Percentiles rank a stretch among this genome's conserved stretches.
Conservation (phyloP, 257 asterid genomes). For the Lycium barbarum region DNA sequence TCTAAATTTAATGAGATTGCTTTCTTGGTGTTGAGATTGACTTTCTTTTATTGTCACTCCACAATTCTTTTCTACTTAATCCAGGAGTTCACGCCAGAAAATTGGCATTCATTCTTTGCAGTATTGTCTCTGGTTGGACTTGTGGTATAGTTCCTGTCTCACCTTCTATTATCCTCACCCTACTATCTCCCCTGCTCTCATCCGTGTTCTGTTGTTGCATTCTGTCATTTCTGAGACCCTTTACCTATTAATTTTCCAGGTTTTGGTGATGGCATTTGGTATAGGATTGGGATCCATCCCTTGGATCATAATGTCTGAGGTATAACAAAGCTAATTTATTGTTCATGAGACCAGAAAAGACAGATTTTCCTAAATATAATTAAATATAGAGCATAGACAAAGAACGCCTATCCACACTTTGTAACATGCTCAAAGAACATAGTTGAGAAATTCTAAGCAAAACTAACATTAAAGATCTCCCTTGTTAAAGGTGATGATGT, state of each 20-base stretch:
- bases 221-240: slow-evolving; percentile 27
- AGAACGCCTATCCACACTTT: too few relatives aligned
- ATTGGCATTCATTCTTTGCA: slow-evolving; percentile 48
- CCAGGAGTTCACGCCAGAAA: slow-evolving; percentile 63
- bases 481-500: not conserved
- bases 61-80: slow-evolving; percentile 24
- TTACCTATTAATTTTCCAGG: slow-evolving; percentile 46
- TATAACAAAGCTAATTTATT: slow-evolving; percentile 36
- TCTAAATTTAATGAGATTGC: not conserved
- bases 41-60: not conserved
- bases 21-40: not conserved
- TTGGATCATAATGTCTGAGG: slow-evolving; percentile 96
- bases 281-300: slow-evolving; percentile 87
- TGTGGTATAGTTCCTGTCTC: slow-evolving; percentile 55
- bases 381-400: not conserved
- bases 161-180: slow-evolving; percentile 11
- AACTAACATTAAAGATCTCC: not conserved
- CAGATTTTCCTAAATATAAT: not conserved
- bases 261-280: slow-evolving; percentile 79
- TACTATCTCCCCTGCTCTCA: not conserved
- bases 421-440: not conserved
- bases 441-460: slow-evolving; percentile 3
- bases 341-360: not conserved
- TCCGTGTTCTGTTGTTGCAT: not conserved
- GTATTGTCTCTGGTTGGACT: slow-evolving; percentile 67